These are phyloP conservation scores for Blumeriella jaapii DNA, from an alignment of 2,329 filamentous ascomycete species.

Conservation along the genomic window DNA sequence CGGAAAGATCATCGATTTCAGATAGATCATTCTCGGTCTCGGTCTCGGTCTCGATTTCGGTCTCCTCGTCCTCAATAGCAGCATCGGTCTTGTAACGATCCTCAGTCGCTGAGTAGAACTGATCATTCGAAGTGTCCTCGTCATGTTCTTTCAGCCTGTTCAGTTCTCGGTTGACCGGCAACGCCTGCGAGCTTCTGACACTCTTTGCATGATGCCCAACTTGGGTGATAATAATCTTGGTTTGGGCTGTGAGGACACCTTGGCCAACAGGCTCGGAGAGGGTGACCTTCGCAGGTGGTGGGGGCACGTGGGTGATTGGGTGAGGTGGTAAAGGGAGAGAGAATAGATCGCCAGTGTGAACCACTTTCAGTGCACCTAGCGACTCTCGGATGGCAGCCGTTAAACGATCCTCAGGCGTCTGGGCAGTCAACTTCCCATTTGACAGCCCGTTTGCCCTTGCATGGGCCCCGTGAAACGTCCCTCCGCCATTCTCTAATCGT, in stretches of 20 bases:
- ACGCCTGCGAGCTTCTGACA: slow-evolving; percentile 34
- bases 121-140: slow-evolving; percentile 78
- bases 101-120: slow-evolving; percentile 87
- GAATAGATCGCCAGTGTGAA: slow-evolving; percentile 75
- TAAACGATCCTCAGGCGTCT: slow-evolving; percentile 43
- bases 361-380: slow-evolving; percentile 58
- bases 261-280: slow-evolving; percentile 94
- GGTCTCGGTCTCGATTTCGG: slow-evolving; percentile 42
- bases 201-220: slow-evolving; percentile 45
- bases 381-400: slow-evolving; percentile 61
- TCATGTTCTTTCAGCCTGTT: slow-evolving; percentile 51
- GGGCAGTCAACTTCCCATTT: slow-evolving; percentile 24
- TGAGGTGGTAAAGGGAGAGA: slow-evolving; percentile 70
- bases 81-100: slow-evolving; percentile 50
- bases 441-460: slow-evolving; percentile 33
- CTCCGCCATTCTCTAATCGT: slow-evolving; percentile 72
- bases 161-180: slow-evolving; percentile 39
- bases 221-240: slow-evolving; percentile 71
- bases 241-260: slow-evolving; percentile 64
- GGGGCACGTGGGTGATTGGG: slow-evolving; percentile 73
- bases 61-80: slow-evolving; percentile 46
- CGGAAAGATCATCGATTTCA: slow-evolving; percentile 70
- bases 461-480: slow-evolving; percentile 63
- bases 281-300: slow-evolving; percentile 76
- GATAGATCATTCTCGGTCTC: slow-evolving; percentile 49